Conservation (phyloP, 2,329 filamentous ascomycete genomes). For the Monosporascus sp. region DNA sequence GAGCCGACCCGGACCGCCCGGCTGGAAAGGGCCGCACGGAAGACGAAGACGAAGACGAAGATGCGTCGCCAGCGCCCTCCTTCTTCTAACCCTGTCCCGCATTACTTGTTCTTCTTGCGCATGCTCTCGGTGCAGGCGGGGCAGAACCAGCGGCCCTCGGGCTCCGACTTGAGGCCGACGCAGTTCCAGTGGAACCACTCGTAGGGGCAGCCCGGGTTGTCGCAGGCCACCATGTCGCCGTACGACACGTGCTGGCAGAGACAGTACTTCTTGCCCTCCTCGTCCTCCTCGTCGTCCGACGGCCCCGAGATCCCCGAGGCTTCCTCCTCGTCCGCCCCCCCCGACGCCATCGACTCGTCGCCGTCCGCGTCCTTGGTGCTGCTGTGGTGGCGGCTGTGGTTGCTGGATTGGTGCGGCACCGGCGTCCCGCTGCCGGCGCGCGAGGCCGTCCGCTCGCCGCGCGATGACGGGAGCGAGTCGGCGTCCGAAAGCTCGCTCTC, state of each 20-base stretch:
- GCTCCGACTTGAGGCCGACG: conserved; percentile 63
- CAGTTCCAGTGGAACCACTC: conserved; percentile 88
- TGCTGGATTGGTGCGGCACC: conserved; percentile 19
- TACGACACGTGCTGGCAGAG: conserved; percentile 79
- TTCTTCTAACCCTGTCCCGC: background rate
- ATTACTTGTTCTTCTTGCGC: conserved; percentile 36
- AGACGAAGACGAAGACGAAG: no score
- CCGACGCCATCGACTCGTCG: conserved; percentile 34
- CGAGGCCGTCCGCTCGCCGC: conserved; percentile 33
- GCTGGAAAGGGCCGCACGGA: no score
- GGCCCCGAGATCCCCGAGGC: conserved; percentile 18
- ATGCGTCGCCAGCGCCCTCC: background rate
- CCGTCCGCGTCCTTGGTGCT: conserved; percentile 17
- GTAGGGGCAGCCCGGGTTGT: conserved; percentile 74
- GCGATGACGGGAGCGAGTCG: conserved; percentile 50
- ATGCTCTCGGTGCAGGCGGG: conserved; percentile 54
- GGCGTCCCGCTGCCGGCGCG: conserved; percentile 34
- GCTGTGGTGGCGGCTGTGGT: conserved; percentile 14
- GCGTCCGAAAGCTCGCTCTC: conserved; percentile 64
- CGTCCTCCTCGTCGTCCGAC: conserved; percentile 64
- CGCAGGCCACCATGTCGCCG: conserved; percentile 85
- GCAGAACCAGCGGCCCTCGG: conserved; percentile 64
- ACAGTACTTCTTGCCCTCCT: conserved; percentile 78
- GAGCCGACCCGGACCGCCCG: no score
- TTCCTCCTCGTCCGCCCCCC: conserved; percentile 17